A percentile compares a stretch with the other conserved stretches of the same genome.
phyloP scores from a whole-genome alignment of 345 rosid genomes.

The Eucalyptus regnans region DNA sequence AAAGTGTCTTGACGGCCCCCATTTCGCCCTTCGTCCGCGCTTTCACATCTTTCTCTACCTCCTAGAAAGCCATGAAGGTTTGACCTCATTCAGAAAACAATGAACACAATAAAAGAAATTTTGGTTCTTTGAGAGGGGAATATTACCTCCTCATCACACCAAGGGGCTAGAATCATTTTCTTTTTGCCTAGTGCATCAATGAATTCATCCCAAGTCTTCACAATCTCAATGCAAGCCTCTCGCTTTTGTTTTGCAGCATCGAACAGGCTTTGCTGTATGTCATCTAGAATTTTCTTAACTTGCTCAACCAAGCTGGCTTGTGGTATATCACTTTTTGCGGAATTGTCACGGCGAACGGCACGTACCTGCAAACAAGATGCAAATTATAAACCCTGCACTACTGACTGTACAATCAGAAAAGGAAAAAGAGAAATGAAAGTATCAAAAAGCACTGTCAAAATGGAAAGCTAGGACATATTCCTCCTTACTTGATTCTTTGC shows the following conservation, averaged over 20 bases:
- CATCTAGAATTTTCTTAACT: conserved; percentile 41
- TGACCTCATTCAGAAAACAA: neutral
- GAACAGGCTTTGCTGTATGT: conserved; percentile 58
- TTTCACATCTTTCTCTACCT: conserved; percentile 88
- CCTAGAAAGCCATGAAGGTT: conserved; percentile 20
- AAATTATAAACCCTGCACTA: neutral
- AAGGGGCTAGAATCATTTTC: conserved; percentile 93
- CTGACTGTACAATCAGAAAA: neutral
- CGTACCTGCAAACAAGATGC: conserved; percentile 47
- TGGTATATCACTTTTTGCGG: conserved; percentile 51
- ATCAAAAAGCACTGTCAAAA: neutral
- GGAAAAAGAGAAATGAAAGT: neutral
- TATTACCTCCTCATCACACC: conserved; percentile 92
- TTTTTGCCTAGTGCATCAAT: conserved; percentile 52
- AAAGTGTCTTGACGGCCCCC: conserved; percentile 91
- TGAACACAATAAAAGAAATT: neutral
- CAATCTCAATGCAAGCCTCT: conserved; percentile 56
- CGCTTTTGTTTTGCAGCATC: conserved; percentile 58
- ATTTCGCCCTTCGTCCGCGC: conserved; percentile 80
- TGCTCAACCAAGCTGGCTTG: conserved; percentile 47
- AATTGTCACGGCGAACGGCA: conserved; percentile 78
- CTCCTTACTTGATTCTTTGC: conserved; percentile 60
- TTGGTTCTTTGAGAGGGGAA: neutral
- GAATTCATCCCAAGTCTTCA: conserved; percentile 84
- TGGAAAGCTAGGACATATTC: neutral